Evolutionary conservation across 805 yeast genomes (phyloP), one percentile per base, ranked within the genome.

Genomic region (Spathaspora arborariae): DNA sequence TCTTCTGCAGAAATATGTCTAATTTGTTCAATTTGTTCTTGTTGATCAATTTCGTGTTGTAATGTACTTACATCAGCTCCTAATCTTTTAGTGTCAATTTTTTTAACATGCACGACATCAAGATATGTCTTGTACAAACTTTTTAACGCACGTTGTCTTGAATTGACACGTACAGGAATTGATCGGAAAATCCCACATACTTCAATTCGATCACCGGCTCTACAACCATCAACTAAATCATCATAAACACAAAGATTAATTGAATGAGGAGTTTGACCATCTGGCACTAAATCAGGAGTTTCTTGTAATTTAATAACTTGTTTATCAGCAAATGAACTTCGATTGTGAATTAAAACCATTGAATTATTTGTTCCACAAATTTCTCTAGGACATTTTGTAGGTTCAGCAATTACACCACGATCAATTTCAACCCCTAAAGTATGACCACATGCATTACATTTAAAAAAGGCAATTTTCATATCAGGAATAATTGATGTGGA

Each of bases 231-330:
- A 1, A 94, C 99, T 51, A 94, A 75, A 63, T 94, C 98, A 65
- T 94, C 99, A 62, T 92, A 94, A 1, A 88, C 96, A 71, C 97
- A 89, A 22, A 94, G 71, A 5, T 96, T 88, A 41, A 94, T 88
- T 11, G 97, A 85, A 65, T 94, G 99, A 1, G 99, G 99, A 2
- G 99, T 94, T 67, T 94, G 99, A 15, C 99, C 99, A 68, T 88
- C 98, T 3, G 99, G 99, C 13, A 92, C 96, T 51, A 82, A 76
- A 65, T 94, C 99, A 0, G 97, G 97, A 0, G 96, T 90, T 66
- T 94, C 99, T 67, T 94, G 99, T 37, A 94, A 71, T 58, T 88
- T 88, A 55, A 94, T 82, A 22, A 94, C 92, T 67, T 94, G 99
- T 61, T 92, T 94, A 66, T 94, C 97, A 20, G 96, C 94, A 67